Base-by-base conservation (phyloP, 2,329 filamentous ascomycete genomes). In the Catunica adiposa region DNA sequence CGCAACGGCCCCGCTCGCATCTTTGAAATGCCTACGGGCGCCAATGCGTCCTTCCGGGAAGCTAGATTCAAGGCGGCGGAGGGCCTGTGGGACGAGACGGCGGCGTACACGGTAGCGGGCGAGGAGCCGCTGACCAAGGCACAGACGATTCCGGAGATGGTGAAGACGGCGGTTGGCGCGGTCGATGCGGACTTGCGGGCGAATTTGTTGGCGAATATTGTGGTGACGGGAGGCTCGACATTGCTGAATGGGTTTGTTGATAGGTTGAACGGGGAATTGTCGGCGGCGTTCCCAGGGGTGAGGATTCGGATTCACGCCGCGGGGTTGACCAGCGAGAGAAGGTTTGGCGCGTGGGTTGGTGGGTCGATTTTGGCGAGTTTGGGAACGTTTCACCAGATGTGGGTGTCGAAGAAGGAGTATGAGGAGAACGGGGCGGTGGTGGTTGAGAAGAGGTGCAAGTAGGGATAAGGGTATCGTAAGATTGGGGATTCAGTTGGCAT, bases 301-400 rank as follows among this genome's bases (percentile, higher is more conserved):
- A 80, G 88, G 65, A 87, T 97, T 63, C 86, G 92, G 69, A 80
- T 98, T 38, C 85, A 92, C 62, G 88, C 92, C 0, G 84, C 89
- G 0, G 87, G 88, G 17, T 80, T 90, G 63, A 86, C 86, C 0
- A 86, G 84, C 38, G 94, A 98, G 75, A 75, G 94, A 55, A 84
- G 89, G 61, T 97, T 94, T 68, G 89, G 87, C 22, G 83, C 86
- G 52, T 98, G 92, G 90, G 89, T 98, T 62, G 92, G 94, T 50
- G 92, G 92, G 48, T 96, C 89, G 69, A 96, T 98, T 63, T 73
- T 98, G 62, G 89, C 87, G 5, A 96, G 89, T 69, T 69, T 98
- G 70, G 94, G 94, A 8, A 95, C 89, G 14, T 98, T 98, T 71
- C 92, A 98, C 72, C 92, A 98, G 73, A 90, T 98, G 85, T 98